Evolutionary conservation across 2,329 filamentous ascomycete species (phyloP).

Genomic region (Epichloe uncinata): DNA sequence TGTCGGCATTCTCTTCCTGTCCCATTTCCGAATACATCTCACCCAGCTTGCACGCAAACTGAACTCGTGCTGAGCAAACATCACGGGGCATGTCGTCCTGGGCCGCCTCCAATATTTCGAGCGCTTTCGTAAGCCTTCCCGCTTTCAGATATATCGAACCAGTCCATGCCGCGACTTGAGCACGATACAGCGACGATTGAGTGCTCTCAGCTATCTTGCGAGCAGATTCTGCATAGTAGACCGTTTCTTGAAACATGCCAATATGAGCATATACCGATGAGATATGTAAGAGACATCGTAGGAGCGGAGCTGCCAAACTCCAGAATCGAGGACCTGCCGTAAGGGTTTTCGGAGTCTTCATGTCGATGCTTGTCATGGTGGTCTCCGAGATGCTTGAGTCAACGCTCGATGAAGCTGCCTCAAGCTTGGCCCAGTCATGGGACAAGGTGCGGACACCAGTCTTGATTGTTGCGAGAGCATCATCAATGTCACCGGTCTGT

Average conservation of each 20-base stretch:
- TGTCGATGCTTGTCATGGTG: conserved; percentile 16
- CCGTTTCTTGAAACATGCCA: conserved; percentile 75
- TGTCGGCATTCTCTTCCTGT: conserved; percentile 28
- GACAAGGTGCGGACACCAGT: conserved; percentile 42
- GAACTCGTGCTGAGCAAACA: conserved; percentile 21
- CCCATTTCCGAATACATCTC: conserved; percentile 39
- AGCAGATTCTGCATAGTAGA: conserved; percentile 79
- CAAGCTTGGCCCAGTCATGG: conserved; percentile 41
- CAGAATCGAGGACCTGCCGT: conserved; percentile 54
- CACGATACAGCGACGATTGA: conserved; percentile 43
- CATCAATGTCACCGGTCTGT: conserved; percentile 45
- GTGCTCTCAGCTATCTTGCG: conserved; percentile 61
- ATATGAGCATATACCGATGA: conserved; percentile 70
- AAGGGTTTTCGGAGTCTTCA: conserved; percentile 10
- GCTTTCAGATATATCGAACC: conserved; percentile 43
- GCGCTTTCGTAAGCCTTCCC: conserved; percentile 45
- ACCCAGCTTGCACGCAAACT: conserved; percentile 41
- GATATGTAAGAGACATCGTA: conserved; percentile 58
- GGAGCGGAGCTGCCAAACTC: conserved; percentile 61
- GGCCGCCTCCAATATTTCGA: conserved; percentile 39
- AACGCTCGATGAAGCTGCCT: conserved; percentile 18
- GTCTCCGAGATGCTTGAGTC: conserved; percentile 17
- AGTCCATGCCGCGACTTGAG: conserved; percentile 40
- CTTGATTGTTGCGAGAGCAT: conserved; percentile 44
- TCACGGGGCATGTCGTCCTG: conserved; percentile 35